These are phyloP conservation scores for Aspergillus alliaceus DNA, from an alignment of 2,329 filamentous ascomycete species.

Conservation along the genomic window DNA sequence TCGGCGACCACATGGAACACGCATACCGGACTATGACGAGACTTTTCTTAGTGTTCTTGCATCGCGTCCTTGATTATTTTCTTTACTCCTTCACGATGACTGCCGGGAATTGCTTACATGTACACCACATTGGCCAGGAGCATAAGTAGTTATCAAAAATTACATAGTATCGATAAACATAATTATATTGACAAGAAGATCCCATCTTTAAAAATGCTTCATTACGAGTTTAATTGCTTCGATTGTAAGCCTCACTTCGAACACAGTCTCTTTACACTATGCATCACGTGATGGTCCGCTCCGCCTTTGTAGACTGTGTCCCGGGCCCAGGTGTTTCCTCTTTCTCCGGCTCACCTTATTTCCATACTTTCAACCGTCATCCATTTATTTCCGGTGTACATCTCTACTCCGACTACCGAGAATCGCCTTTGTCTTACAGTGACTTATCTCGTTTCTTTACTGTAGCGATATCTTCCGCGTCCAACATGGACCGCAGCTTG, in stretches of 20 bases:
- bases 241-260: no score
- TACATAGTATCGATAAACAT: background rate
- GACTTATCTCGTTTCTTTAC: background rate
- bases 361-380: background rate
- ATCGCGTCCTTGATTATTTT: conserved; percentile 14
- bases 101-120: conserved; percentile 1
- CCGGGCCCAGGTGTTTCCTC: background rate
- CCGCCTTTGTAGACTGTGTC: background rate
- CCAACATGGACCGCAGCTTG: conserved; percentile 62
- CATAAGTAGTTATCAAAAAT: background rate
- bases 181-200: background rate
- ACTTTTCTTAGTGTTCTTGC: conserved; percentile 21
- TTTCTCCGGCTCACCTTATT: background rate
- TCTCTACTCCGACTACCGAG: background rate
- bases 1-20: conserved; percentile 23
- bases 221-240: background rate
- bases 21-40: conserved; percentile 29
- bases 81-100: background rate
- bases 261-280: background rate
- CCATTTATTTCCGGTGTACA: background rate
- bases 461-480: conserved; percentile 2
- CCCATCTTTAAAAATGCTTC: background rate
- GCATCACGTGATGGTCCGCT: background rate
- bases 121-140: background rate
- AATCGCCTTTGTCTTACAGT: background rate